Conservation (phyloP, 805 yeast genomes). For the Metschnikowia cerradonensis region DNA sequence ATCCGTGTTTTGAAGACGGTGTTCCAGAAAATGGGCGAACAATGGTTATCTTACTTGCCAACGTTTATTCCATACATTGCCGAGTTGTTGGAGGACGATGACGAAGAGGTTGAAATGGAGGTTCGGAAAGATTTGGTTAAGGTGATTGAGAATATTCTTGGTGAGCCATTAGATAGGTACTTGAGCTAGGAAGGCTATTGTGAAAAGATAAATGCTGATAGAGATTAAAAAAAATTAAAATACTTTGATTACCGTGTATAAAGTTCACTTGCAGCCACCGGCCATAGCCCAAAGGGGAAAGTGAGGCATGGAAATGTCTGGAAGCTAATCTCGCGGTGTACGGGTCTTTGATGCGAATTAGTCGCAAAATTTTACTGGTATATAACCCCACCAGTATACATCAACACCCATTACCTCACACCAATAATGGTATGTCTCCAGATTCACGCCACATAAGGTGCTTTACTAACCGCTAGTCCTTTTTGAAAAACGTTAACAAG, state of each 20-base stretch:
- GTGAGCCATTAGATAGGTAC: conserved; percentile 89
- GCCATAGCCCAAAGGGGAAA: background rate
- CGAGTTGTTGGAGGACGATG: conserved; percentile 92
- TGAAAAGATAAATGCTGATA: background rate
- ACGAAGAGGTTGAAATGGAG: conserved; percentile 86
- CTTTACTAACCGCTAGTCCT: conserved; percentile 38
- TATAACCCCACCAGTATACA: background rate
- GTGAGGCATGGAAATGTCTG: conserved; percentile 11
- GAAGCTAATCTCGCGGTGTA: conserved; percentile 10
- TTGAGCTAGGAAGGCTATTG: conserved; percentile 33
- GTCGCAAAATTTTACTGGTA: conserved; percentile 6
- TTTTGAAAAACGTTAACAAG: conserved; percentile 78
- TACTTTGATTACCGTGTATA: background rate
- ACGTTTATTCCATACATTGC: conserved; percentile 95
- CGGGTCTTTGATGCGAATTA: conserved; percentile 4
- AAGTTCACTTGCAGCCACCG: background rate
- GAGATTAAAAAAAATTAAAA: background rate
- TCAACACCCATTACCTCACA: background rate
- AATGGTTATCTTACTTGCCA: conserved; percentile 87
- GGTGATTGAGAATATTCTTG: conserved; percentile 86
- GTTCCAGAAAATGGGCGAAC: conserved; percentile 90
- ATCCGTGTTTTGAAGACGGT: conserved; percentile 72
- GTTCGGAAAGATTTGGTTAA: conserved; percentile 87
- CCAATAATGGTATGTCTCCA: conserved; percentile 12
- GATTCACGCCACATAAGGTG: no score